Conservation (phyloP, 441 rosid species). For the Adansonia grandidieri region DNA sequence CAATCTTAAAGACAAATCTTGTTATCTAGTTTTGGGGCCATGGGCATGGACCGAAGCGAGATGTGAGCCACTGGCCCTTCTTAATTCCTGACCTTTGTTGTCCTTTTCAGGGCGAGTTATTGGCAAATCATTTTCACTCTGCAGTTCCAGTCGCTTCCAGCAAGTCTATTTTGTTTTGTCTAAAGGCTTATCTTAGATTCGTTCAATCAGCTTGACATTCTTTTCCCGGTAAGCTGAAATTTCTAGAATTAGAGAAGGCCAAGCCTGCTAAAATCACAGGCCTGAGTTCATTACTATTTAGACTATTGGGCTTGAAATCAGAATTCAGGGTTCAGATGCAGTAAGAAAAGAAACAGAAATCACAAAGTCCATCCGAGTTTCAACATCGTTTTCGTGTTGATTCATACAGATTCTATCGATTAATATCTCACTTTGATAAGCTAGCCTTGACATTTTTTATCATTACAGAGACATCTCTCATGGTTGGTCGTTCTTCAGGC, state of each 20-base stretch:
- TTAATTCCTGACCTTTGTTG: neutral
- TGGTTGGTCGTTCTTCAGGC: constrained; percentile 18
- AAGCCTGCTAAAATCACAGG: neutral
- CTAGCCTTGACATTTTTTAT: neutral
- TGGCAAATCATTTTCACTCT: neutral
- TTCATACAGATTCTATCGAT: neutral
- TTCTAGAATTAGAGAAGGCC: neutral
- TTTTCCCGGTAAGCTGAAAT: neutral
- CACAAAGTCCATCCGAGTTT: neutral
- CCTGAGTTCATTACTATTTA: neutral
- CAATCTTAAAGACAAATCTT: neutral
- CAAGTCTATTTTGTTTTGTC: constrained; percentile 15
- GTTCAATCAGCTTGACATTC: neutral
- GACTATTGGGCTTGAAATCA: neutral
- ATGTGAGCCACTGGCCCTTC: neutral
- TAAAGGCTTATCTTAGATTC: neutral
- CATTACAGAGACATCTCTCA: constrained; percentile 10
- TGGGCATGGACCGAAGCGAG: neutral
- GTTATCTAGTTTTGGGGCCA: neutral
- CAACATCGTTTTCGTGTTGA: neutral
- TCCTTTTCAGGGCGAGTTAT: neutral
- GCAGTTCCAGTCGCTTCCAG: constrained; percentile 3
- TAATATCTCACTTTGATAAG: neutral
- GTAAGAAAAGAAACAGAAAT: neutral
- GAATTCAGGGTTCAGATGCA: too few relatives aligned